Evolutionary conservation across 805 yeast species (phyloP), one percentile per base, ranked within the genome.

Genomic region (Lipomyces anomalus): DNA sequence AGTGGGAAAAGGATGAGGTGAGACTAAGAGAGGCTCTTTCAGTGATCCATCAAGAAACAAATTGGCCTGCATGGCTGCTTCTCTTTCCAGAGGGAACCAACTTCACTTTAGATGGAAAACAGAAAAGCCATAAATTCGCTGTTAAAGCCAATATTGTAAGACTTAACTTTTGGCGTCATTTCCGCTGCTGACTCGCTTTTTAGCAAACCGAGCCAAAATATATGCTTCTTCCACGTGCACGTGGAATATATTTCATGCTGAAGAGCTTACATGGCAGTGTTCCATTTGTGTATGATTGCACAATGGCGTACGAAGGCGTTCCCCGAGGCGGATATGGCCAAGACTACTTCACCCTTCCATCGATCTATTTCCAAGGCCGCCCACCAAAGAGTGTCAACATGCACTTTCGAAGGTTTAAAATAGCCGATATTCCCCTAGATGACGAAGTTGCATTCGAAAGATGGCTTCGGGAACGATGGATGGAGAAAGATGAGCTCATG

Each of bases 1-100:
- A 83, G 54, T 90, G 97, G 97, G 80, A 72, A n/a, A 63, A 65
- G 1, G 98, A 90, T 62, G 78, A 78, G 61, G 54, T 71, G 5
- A 70, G 70, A 9, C 70, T 89, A 68, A 69, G 75, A 22, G 73
- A 74, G 40, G 74, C 72, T 40, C 68, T 88, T 45, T 65, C 67
- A 13, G 70, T 69, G 35, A 69, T 82, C n/a, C 82, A 79, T 59
- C 58, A 65, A 18, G 65, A 71, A 54, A 42, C 55, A 23, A 49
- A 60, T 4, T 74, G 78, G 76, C 49, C 84, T 3, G 80, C 81
- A 52, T 79, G 82, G 72, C 63, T 92, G 38, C 66, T 89, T 20
- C 63, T 92, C 22, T 92, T 83, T 66, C 98, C 98, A 1, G 98
- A 92, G 64, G 98, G 98, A 4, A 92, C 98, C 0, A 92, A 87